These are phyloP conservation scores for Fistulifera pelliculosa DNA, from an alignment of 108 stramenopile species.

Conservation along the genomic window DNA sequence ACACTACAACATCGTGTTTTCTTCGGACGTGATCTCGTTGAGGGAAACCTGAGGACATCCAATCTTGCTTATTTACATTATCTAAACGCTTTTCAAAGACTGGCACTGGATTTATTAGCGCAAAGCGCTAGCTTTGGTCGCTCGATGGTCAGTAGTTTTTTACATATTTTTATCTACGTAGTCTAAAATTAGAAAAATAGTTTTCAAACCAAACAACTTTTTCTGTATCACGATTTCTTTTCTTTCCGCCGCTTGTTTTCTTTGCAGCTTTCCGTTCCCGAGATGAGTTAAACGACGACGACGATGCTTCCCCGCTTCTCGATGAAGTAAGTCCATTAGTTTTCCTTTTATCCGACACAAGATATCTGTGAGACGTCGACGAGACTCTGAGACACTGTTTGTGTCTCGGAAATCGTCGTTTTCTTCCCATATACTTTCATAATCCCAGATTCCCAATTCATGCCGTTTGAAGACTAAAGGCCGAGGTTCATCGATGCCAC, in stretches of 20 bases:
- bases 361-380: neutral
- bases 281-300: constrained; percentile 3
- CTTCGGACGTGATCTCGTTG: too few species aligned
- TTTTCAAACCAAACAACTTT: too few species aligned
- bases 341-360: neutral
- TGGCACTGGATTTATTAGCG: too few species aligned
- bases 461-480: constrained; percentile 31
- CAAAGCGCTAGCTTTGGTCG: too few species aligned
- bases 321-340: neutral
- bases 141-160: too few species aligned
- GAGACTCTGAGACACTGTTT: neutral
- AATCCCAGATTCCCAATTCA: constrained; percentile 68
- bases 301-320: neutral
- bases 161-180: too few species aligned
- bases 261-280: constrained; percentile 2
- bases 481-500: constrained; percentile 1
- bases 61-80: too few species aligned
- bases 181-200: too few species aligned
- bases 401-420: neutral
- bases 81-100: too few species aligned
- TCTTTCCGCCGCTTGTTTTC: neutral
- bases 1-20: too few species aligned
- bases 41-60: too few species aligned
- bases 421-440: constrained; percentile 31
- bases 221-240: too few species aligned